These are phyloP conservation scores for Trichosporon coremiiforme DNA, from an alignment of 1,284 basidiomycete genomes.

Conservation along the genomic window DNA sequence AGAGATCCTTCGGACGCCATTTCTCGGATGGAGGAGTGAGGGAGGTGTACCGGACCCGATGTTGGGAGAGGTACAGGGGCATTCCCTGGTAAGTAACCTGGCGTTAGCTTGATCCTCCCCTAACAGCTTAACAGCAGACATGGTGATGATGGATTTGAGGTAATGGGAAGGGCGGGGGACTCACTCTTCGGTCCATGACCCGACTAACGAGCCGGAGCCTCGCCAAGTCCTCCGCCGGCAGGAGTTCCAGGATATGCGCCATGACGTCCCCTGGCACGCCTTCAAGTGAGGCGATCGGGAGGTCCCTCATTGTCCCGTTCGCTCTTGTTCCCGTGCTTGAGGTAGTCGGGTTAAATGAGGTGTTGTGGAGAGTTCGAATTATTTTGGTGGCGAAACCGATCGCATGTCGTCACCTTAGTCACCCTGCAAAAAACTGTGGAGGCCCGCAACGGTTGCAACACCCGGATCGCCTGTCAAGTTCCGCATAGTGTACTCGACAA, in stretches of 20 bases:
- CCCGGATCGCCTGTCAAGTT: slow-evolving; percentile 70
- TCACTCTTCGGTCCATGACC: slow-evolving; percentile 33
- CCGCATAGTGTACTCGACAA: slow-evolving; percentile 83
- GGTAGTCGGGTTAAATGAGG: background rate
- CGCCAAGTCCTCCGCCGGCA: slow-evolving; percentile 36
- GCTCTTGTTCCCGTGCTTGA: background rate
- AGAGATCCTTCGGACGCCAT: slow-evolving; percentile 35
- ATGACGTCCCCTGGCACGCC: slow-evolving; percentile 49
- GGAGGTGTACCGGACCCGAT: slow-evolving; percentile 38
- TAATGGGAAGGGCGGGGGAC: slow-evolving; percentile 22
- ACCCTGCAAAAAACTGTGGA: background rate
- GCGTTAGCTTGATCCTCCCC: slow-evolving; percentile 8
- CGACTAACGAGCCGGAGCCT: slow-evolving; percentile 30
- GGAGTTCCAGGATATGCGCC: slow-evolving; percentile 35
- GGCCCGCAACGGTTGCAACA: too few relatives aligned
- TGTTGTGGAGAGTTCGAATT: background rate
- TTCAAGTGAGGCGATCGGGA: slow-evolving; percentile 33
- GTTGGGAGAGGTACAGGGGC: slow-evolving; percentile 40
- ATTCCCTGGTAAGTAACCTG: slow-evolving; percentile 43
- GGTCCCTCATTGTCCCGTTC: background rate
- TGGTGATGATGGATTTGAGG: too few relatives aligned
- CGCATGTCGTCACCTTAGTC: background rate
- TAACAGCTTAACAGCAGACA: too few relatives aligned
- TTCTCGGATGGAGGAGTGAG: slow-evolving; percentile 27
- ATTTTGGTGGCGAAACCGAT: background rate